These are phyloP conservation scores for Mimosa pudica DNA, from an alignment of 306 rosid genomes.

Conservation along the genomic window DNA sequence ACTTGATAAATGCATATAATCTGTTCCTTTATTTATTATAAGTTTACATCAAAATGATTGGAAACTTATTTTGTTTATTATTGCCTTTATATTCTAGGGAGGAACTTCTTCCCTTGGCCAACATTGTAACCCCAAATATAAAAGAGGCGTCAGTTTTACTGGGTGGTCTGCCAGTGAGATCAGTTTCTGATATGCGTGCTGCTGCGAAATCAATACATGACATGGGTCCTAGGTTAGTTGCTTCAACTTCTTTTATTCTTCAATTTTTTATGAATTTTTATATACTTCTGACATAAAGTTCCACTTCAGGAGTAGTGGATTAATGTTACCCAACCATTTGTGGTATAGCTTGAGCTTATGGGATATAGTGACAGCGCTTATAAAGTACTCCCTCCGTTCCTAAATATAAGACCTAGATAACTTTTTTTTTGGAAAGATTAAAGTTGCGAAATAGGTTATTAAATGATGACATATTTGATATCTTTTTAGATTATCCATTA, in stretches of 20 bases:
- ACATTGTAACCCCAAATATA: slow-evolving; percentile 87
- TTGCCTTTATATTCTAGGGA: slow-evolving; percentile 65
- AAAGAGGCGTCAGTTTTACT: slow-evolving; percentile 89
- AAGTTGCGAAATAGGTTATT: too few relatives aligned
- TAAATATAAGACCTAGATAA: too few relatives aligned
- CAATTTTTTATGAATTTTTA: not conserved
- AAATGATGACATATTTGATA: too few relatives aligned
- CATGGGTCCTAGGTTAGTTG: slow-evolving; percentile 80
- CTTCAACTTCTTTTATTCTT: slow-evolving; percentile 17
- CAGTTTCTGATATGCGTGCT: slow-evolving; percentile 80
- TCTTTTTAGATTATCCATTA: too few relatives aligned
- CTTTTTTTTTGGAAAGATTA: too few relatives aligned
- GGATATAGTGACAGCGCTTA: not conserved
- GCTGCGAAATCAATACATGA: slow-evolving; percentile 81
- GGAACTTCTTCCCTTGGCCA: slow-evolving; percentile 83
- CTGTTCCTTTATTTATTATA: slow-evolving; percentile 3
- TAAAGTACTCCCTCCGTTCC: too few relatives aligned
- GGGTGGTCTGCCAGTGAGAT: slow-evolving; percentile 62
- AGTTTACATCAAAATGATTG: slow-evolving; percentile 20
- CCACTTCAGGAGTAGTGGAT: slow-evolving; percentile 10
- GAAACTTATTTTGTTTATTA: slow-evolving; percentile 29
- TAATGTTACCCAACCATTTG: slow-evolving; percentile 6
- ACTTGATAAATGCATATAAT: slow-evolving; percentile 12
- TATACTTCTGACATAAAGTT: slow-evolving; percentile 2
- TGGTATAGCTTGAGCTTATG: not conserved